Evolutionary conservation across 495 filamentous ascomycete species (phyloP).

Genomic region (Clohesyomyces aquaticus): DNA sequence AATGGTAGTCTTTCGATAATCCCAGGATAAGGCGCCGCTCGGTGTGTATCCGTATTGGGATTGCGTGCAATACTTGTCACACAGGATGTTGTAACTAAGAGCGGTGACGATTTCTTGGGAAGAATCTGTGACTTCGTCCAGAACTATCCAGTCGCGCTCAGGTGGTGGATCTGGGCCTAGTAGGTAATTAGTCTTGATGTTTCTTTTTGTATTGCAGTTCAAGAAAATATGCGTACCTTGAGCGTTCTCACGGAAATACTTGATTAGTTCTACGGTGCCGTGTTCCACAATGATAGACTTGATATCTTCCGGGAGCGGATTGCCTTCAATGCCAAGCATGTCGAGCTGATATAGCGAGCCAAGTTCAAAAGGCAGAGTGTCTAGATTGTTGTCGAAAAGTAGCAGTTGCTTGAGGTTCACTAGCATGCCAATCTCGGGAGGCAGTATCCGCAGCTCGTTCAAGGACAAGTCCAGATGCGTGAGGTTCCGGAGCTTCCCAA

Average conservation of each 20-base stretch:
- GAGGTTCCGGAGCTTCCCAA: slow-evolving; percentile 79
- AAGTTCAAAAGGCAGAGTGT: slow-evolving; percentile 78
- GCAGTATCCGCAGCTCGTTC: slow-evolving; percentile 81
- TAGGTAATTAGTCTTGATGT: slow-evolving; percentile 43
- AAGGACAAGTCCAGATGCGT: slow-evolving; percentile 82
- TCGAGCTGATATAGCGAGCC: slow-evolving; percentile 86
- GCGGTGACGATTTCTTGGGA: slow-evolving; percentile 70
- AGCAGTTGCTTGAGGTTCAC: slow-evolving; percentile 78
- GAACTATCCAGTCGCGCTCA: slow-evolving; percentile 70
- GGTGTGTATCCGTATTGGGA: slow-evolving; percentile 88
- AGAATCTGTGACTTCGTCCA: slow-evolving; percentile 60
- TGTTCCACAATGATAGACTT: slow-evolving; percentile 80
- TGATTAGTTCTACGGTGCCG: slow-evolving; percentile 83
- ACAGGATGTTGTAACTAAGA: slow-evolving; percentile 91
- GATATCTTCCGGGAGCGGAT: slow-evolving; percentile 72
- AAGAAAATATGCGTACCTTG: slow-evolving; percentile 63
- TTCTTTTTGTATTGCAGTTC: not conserved
- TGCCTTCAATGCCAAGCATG: slow-evolving; percentile 88
- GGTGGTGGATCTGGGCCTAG: slow-evolving; percentile 72
- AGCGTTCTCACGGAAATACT: slow-evolving; percentile 76
- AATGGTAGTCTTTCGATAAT: slow-evolving; percentile 79
- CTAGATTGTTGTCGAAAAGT: slow-evolving; percentile 87
- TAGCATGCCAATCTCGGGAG: slow-evolving; percentile 94
- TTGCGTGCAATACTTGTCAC: slow-evolving; percentile 84
- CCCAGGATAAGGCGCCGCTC: slow-evolving; percentile 76